Conservation (phyloP, 1,139 yeast genomes). For the Yamadazyma friedrichii region DNA sequence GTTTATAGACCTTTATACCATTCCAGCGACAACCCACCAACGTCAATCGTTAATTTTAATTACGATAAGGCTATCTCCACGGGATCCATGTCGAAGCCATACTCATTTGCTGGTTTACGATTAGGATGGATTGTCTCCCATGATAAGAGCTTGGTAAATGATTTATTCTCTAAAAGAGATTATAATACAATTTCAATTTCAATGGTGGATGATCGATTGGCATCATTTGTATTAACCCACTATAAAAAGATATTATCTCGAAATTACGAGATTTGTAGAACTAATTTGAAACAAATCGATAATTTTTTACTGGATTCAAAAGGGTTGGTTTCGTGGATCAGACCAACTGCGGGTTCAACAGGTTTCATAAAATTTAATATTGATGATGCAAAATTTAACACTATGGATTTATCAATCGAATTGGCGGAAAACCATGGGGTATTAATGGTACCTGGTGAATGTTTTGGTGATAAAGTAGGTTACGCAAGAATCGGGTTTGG, state of each 20-base stretch:
- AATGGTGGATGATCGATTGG: slow-evolving; percentile 47
- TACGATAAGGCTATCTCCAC: slow-evolving; percentile 49
- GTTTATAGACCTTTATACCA: slow-evolving; percentile 58
- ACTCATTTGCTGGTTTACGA: slow-evolving; percentile 54
- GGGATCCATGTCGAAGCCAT: slow-evolving; percentile 55
- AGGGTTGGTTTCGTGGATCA: slow-evolving; percentile 38
- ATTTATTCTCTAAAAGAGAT: slow-evolving; percentile 44
- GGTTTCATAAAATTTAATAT: slow-evolving; percentile 40
- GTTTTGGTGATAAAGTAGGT: slow-evolving; percentile 40
- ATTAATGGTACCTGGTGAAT: slow-evolving; percentile 53
- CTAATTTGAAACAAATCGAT: slow-evolving; percentile 36
- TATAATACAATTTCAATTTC: slow-evolving; percentile 54
- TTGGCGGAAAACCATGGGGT: slow-evolving; percentile 34
- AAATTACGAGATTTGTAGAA: slow-evolving; percentile 35
- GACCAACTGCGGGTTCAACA: slow-evolving; percentile 52
- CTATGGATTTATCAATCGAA: slow-evolving; percentile 28
- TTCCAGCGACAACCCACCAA: slow-evolving; percentile 20
- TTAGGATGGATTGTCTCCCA: slow-evolving; percentile 53
- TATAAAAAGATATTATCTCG: slow-evolving; percentile 33
- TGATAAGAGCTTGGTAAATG: slow-evolving; percentile 27
- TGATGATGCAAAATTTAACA: slow-evolving; percentile 19
- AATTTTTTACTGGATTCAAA: slow-evolving; percentile 28
- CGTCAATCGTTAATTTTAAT: slow-evolving; percentile 41
- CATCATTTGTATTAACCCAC: slow-evolving; percentile 42
- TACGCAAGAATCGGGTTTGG: slow-evolving; percentile 52